Evolutionary conservation across 768 basidiomycete species (phyloP), one percentile per base, ranked within the genome.

Genomic region (Leccinellum rugosiceps): DNA sequence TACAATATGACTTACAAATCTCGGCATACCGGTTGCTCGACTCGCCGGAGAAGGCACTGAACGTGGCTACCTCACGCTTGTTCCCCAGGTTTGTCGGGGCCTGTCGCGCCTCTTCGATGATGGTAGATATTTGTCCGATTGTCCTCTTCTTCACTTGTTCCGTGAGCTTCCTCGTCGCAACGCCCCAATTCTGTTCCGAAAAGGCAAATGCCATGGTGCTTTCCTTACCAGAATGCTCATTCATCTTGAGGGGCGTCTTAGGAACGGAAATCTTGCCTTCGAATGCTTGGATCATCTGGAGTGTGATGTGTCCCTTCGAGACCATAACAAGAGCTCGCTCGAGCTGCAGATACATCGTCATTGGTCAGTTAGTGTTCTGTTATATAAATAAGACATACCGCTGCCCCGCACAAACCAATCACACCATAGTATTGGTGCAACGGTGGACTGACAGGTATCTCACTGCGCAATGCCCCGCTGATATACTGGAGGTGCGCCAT

Each of bases 101-200:
- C 23, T 21, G 23, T 7, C 4, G n/a, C 13, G 51, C 51, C 23
- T 23, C 38, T 7, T 54, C 15, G 4, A 54, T 34, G 23, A 54
- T 43, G 14, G 31, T 13, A 10, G 31, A 3, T 3, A 54, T 54
- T 25, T 54, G 19, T 1, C 7, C 31, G 5, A 8, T 32, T 1
- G 31, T 32, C 7, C 6, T 13, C 30, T 34, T 50, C 49, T 50
- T 50, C 4, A 34, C 21, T 14, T 7, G 2, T 31, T 50, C 31
- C 13, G 49, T 34, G 19, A 50, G 49, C n/a, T 34, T 34, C 8
- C 51, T 56, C 14, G 15, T 60, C 2, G 50, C 13, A 1, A 2
- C 4, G 4, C 55, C 46, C 59, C 57, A 61, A 34, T 58, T 61
- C 38, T 61, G 56, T 17, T 15, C 25, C 2, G 44, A 58, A n/a